Base-by-base conservation (phyloP, 352 stramenopile genomes). In the Phytophthora kernoviae region DNA sequence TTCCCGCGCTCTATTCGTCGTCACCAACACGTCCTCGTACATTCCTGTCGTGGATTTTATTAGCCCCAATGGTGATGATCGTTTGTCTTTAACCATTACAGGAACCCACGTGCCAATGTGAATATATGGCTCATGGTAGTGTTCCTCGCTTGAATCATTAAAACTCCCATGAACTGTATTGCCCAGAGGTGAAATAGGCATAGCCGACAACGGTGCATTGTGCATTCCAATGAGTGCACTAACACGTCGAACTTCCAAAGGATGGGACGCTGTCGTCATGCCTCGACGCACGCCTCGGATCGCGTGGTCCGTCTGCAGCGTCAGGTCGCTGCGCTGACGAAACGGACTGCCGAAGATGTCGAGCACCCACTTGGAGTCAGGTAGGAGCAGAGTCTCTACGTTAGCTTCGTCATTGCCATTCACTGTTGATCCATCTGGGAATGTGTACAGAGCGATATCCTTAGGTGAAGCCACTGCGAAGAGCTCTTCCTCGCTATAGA, bases 101-200 rank as follows among this genome's bases (percentile, higher is more conserved):
- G 75, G 77, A n/a, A 87, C 65, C 81, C 81, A 93, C 10, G 81
- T 93, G 14, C 81, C 84, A 18, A 93, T 87, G 47, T 93, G 81
- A 33, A 90, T 83, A 45, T 91, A 88, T 5, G 84, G 84, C 63
- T 93, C 81, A 2, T 86, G 70, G 51, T 77, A 79, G 2, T 64
- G 54, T 4, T 65, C 49, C 17, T 51, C 22, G 20, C 33, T 27
- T 2, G 26, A 33, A 15, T 71, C 44, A 5, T 48, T 26, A 33
- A 41, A 60, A 3, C 55, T 24, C 55, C 43, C 62, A 22, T 65
- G 41, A 2, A 20, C 24, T 21, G 62, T 49, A 54, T 80, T 82
- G 14, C 73, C 75, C 32, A 79, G 33, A 9, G 72, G 70, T 7
- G 58, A 82, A 12, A 70, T 56, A 1, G 60, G 49, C 18, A 20